Conservation (phyloP, 768 basidiomycete species). For the Candolleomyces eurysporus region DNA sequence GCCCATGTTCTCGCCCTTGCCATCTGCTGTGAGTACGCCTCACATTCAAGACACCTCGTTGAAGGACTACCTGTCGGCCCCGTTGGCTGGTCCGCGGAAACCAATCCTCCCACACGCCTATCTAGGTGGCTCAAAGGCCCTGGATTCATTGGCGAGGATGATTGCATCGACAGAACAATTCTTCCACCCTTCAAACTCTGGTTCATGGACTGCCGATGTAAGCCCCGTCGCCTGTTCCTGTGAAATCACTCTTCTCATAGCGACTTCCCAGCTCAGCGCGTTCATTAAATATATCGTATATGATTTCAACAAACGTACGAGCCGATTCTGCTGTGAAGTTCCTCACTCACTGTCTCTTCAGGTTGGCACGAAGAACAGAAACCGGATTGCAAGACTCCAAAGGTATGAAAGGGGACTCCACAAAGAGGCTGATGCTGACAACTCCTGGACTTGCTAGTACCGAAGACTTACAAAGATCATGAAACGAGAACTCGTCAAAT, state of each 20-base stretch:
- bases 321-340: slow-evolving; percentile 2
- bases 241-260: slow-evolving; percentile 1
- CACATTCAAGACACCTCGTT: slow-evolving; percentile 43
- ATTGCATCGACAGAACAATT: slow-evolving; percentile 87
- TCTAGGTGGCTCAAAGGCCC: slow-evolving; percentile 79
- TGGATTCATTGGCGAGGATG: slow-evolving; percentile 82
- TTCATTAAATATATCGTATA: slow-evolving; percentile 84
- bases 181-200: slow-evolving; percentile 89
- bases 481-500: slow-evolving; percentile 82
- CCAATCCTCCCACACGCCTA: slow-evolving; percentile 44
- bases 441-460: slow-evolving; percentile 35
- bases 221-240: slow-evolving; percentile 16
- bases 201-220: slow-evolving; percentile 77
- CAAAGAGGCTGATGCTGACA: neutral
- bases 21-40: slow-evolving; percentile 62
- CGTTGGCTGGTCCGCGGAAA: slow-evolving; percentile 44
- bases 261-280: slow-evolving; percentile 56
- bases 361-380: slow-evolving; percentile 80
- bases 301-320: slow-evolving; percentile 78
- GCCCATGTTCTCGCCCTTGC: slow-evolving; percentile 69
- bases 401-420: slow-evolving; percentile 28
- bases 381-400: slow-evolving; percentile 78
- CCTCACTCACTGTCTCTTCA: slow-evolving; percentile 21
- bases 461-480: slow-evolving; percentile 77
- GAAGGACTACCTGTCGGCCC: slow-evolving; percentile 59